phyloP scores from a whole-genome alignment of 1,139 yeast genomes.

The Nakaseomyces uthaithaninus region DNA sequence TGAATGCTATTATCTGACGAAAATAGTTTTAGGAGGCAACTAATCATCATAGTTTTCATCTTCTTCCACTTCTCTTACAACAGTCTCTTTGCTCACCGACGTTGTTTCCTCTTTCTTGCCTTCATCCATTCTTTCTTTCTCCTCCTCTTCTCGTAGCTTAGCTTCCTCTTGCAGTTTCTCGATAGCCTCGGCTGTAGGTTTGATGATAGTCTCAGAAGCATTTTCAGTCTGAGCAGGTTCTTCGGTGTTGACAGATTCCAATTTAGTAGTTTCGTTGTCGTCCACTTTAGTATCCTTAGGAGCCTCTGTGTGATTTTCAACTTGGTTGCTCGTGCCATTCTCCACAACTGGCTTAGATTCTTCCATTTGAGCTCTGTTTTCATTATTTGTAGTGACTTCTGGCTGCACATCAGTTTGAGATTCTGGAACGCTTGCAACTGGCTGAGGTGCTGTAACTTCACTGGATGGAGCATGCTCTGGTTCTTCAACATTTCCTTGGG shows the following conservation, averaged over 20 bases:
- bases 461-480: too few relatives aligned
- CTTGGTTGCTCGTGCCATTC: too few relatives aligned
- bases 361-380: too few relatives aligned
- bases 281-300: background rate
- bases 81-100: constrained; percentile 43
- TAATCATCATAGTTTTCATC: constrained; percentile 81
- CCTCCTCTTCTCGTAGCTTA: constrained; percentile 34
- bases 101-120: constrained; percentile 27
- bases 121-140: constrained; percentile 12
- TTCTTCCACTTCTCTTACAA: constrained; percentile 69
- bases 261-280: background rate
- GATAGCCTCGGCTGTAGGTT: constrained; percentile 38
- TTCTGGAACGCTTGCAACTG: too few relatives aligned
- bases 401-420: too few relatives aligned
- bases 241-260: background rate
- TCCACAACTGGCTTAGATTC: too few relatives aligned
- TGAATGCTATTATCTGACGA: too few relatives aligned
- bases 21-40: too few relatives aligned
- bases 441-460: too few relatives aligned
- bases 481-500: background rate
- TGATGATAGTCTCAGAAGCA: constrained; percentile 30
- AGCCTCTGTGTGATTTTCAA: too few relatives aligned
- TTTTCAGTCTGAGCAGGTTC: constrained; percentile 9
- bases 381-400: background rate
- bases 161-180: constrained; percentile 40